Evolutionary conservation across 1,284 basidiomycete genomes (phyloP).

Genomic region (Spongiforma sp.): DNA sequence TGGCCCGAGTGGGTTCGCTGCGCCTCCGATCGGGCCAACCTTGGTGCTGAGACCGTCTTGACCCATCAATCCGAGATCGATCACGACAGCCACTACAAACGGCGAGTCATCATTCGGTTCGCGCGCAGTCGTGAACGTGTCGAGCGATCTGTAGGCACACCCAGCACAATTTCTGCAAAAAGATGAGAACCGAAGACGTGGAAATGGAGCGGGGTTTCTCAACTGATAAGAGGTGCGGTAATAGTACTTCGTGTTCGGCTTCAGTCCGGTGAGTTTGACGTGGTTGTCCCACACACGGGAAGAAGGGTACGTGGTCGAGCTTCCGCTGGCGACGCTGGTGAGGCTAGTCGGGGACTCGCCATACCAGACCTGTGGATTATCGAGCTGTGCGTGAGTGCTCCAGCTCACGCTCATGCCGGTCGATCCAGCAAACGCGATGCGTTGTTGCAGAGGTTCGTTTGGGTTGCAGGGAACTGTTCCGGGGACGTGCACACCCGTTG

Average conservation of each 20-base stretch:
- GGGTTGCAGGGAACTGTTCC: slow-evolving; percentile 34
- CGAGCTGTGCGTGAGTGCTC: slow-evolving; percentile 27
- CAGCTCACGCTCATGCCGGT: slow-evolving; percentile 35
- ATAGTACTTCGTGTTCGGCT: slow-evolving; percentile 32
- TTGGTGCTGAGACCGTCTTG: slow-evolving; percentile 33
- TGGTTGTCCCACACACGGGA: slow-evolving; percentile 36
- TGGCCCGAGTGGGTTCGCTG: slow-evolving; percentile 29
- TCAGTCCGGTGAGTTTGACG: slow-evolving; percentile 32
- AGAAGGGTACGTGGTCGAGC: slow-evolving; percentile 28
- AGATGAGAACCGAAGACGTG: not conserved
- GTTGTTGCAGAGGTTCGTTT: slow-evolving; percentile 34
- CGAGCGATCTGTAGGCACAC: slow-evolving; percentile 30
- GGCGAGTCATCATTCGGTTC: slow-evolving; percentile 21
- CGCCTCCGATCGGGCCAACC: slow-evolving; percentile 31
- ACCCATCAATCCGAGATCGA: slow-evolving; percentile 37
- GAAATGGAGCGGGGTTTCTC: not conserved
- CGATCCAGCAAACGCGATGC: slow-evolving; percentile 28
- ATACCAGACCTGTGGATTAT: slow-evolving; percentile 33
- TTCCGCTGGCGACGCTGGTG: slow-evolving; percentile 23
- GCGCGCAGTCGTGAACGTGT: slow-evolving; percentile 33
- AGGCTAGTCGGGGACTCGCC: slow-evolving; percentile 24
- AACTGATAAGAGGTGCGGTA: slow-evolving; percentile 35
- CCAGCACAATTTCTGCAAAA: slow-evolving; percentile 30
- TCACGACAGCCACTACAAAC: slow-evolving; percentile 31
- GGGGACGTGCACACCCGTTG: slow-evolving; percentile 34